phyloP scores from a whole-genome alignment of 306 rosid genomes.

The Castanea mollissima region DNA sequence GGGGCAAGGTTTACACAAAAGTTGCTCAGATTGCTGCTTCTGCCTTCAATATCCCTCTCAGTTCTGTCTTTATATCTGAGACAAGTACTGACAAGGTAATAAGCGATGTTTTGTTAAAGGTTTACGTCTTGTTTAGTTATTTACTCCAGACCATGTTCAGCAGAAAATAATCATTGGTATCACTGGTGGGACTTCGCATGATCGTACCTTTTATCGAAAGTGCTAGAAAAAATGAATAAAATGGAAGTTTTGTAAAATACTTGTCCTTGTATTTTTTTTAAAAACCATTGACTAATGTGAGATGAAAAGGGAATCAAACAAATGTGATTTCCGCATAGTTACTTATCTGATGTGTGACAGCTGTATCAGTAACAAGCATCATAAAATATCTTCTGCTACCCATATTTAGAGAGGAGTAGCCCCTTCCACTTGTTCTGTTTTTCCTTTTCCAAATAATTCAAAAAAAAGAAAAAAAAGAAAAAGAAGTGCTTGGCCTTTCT shows the following conservation, averaged over 20 bases:
- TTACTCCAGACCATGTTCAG: not conserved
- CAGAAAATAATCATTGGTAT: not conserved
- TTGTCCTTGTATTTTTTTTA: not conserved
- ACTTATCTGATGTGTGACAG: not conserved
- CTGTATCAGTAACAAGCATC: not conserved
- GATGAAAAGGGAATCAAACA: not conserved
- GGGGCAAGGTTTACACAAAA: conserved; percentile 99
- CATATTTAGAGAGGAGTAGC: not conserved
- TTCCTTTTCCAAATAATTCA: not conserved
- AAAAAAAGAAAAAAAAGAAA: not conserved
- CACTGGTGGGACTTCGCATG: not conserved
- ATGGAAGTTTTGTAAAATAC: not conserved
- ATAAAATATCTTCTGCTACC: not conserved
- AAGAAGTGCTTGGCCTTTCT: not conserved
- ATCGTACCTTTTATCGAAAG: not conserved
- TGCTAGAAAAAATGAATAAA: not conserved
- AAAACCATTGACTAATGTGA: not conserved
- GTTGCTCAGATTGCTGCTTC: conserved; percentile 97
- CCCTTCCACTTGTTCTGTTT: not conserved
- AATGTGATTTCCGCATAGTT: not conserved
- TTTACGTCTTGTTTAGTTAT: conserved; percentile 14
- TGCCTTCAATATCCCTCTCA: conserved; percentile 80
- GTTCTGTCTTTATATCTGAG: conserved; percentile 89
- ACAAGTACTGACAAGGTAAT: conserved; percentile 95
- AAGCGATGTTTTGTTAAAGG: not conserved